Evolutionary conservation across 176 grass and related monocot species (phyloP), one percentile per base, ranked within the genome.

Genomic region (Miscanthus lutarioriparius): DNA sequence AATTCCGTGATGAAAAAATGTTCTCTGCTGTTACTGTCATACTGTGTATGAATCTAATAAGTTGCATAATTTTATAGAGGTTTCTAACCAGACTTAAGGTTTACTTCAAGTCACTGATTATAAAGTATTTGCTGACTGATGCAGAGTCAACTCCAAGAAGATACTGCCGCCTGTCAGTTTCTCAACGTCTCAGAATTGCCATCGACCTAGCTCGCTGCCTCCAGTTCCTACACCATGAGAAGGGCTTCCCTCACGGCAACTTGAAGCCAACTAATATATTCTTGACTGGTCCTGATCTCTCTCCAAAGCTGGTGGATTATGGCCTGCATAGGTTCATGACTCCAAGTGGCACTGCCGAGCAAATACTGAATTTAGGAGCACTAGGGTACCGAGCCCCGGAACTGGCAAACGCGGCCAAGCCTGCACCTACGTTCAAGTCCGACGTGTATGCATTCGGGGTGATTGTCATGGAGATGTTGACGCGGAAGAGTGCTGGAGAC

Each of bases 61-160:
- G 64, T 12, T 70, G 67, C 75, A 27, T 53, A 43, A 26, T 72
- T 83, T 3, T 40, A 3, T 15, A 74, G 22, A 20, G 6, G 32
- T 82, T 78, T 22, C 25, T 68, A 8, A 32, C 43, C 15, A 35
- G 3, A 61, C 49, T 26, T 64, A 30, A 63, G 27, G 43, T 82
- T 86, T 67, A 26, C 16, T 86, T 40, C 41, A 64, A 64, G 43
- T 82, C 7, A 14, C 48, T 88, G 33, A 64, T 72, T 78, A 41
- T 43, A 26, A 68, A 25, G 23, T 64, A 7, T 22, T 81, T 47
- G 16, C 30, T 12, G 7, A 9, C 64, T 87, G 54, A 39, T 80
- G 58, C 78, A 99, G 96, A 99, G 82, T 99, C 96, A 1, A 99
- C 96, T 83, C 93, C 96, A 45, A 94, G 96, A 91, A 90, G 93